These are phyloP conservation scores for Phlegmacium glaucopus DNA, from an alignment of 768 basidiomycete genomes.

Conservation along the genomic window DNA sequence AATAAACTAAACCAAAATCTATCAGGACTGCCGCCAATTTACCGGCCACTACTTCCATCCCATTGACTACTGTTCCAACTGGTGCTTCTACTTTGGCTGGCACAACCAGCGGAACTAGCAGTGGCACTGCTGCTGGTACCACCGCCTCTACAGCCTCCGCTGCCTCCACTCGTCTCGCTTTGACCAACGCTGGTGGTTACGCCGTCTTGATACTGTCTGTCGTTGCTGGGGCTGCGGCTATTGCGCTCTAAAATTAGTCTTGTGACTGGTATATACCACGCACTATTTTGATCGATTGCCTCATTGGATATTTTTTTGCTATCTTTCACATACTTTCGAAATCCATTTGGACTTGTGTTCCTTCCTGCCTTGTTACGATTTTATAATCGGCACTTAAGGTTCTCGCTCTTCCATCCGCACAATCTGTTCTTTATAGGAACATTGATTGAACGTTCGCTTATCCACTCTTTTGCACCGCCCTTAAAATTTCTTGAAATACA, in stretches of 20 bases:
- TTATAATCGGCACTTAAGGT: too few species aligned
- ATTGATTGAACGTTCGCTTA: conserved; percentile 9
- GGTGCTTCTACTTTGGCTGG: conserved; percentile 5
- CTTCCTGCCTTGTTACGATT: too few species aligned
- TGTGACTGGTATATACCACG: background rate
- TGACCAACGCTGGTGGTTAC: conserved; percentile 12
- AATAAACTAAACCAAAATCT: too few species aligned
- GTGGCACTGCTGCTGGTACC: conserved; percentile 15
- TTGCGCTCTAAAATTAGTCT: conserved; percentile 33
- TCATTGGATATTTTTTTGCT: background rate
- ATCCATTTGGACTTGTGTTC: background rate
- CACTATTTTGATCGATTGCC: background rate
- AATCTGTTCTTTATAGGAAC: conserved; percentile 7
- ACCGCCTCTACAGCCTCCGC: conserved; percentile 27
- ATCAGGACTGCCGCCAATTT: too few species aligned
- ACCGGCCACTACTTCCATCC: conserved; percentile 5
- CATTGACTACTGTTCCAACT: conserved; percentile 10
- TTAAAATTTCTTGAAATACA: background rate
- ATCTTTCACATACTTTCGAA: background rate
- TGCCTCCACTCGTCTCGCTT: conserved; percentile 28
- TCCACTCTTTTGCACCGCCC: conserved; percentile 10
- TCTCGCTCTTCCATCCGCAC: background rate
- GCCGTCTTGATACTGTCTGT: conserved; percentile 40
- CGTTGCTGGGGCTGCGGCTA: conserved; percentile 42
- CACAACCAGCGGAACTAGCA: conserved; percentile 8